These are phyloP conservation scores for Neospermospora avenae DNA, from an alignment of 2,329 filamentous ascomycete species.

Conservation along the genomic window DNA sequence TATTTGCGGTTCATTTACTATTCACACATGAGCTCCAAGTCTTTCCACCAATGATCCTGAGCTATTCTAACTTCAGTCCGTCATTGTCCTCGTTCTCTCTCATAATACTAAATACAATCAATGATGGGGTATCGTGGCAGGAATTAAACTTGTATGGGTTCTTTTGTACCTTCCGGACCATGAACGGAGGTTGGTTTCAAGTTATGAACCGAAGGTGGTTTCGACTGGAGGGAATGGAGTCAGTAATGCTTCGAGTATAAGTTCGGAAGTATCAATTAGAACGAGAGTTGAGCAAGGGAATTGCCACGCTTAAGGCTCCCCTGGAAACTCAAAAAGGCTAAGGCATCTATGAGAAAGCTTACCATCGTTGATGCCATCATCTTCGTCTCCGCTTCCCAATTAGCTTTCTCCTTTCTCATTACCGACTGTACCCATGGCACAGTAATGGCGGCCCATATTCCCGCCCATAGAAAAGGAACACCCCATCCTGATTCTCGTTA, in stretches of 20 bases:
- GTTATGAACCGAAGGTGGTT: conserved; percentile 2
- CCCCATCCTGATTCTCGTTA: conserved; percentile 21
- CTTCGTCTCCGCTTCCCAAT: conserved; percentile 18
- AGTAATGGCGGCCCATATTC: conserved; percentile 24
- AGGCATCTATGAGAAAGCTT: not conserved
- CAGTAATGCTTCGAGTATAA: not conserved
- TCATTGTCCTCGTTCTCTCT: not conserved
- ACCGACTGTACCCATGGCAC: conserved; percentile 20
- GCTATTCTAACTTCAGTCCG: not conserved
- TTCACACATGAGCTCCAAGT: not conserved
- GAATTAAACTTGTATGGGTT: conserved; percentile 2
- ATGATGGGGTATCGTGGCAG: not conserved
- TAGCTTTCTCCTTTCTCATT: conserved; percentile 16
- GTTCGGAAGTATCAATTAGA: not conserved
- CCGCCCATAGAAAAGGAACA: conserved; percentile 24
- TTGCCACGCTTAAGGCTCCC: not conserved
- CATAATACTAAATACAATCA: not conserved
- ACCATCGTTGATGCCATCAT: conserved; percentile 9
- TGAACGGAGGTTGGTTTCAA: not conserved
- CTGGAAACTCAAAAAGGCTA: not conserved
- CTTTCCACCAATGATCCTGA: not conserved
- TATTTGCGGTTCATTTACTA: not conserved
- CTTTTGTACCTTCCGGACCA: not conserved
- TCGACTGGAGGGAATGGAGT: not conserved
- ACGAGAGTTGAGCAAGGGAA: not conserved